Percentiles rank a stretch among this genome's conserved stretches.
Conservation (phyloP, 2,329 filamentous ascomycete species). For the Blastomyces parvus region DNA sequence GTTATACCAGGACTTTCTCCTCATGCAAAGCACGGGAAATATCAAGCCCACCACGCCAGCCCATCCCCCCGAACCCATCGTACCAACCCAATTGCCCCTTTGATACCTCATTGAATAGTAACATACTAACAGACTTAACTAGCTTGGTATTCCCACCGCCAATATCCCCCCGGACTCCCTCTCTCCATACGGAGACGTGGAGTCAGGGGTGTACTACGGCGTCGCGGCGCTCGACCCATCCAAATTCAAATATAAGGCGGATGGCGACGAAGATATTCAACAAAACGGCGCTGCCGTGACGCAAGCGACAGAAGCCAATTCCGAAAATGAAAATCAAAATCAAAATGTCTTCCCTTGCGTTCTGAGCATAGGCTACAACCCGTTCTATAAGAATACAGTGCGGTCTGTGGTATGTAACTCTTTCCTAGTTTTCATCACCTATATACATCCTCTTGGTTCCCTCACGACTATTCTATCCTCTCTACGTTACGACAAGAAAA, state of each 20-base stretch:
- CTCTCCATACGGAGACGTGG: slow-evolving; percentile 49
- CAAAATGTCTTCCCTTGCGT: slow-evolving; percentile 66
- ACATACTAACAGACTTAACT: slow-evolving; percentile 7
- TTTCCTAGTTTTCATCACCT: too few species aligned
- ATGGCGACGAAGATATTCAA: not conserved
- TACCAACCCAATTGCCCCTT: not conserved
- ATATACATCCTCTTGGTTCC: too few species aligned
- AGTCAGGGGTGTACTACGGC: slow-evolving; percentile 87
- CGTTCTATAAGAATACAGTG: slow-evolving; percentile 87
- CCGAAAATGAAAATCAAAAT: slow-evolving; percentile 6
- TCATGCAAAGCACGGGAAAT: not conserved
- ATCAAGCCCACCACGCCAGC: too few species aligned
- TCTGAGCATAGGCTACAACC: slow-evolving; percentile 93
- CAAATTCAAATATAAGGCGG: slow-evolving; percentile 23
- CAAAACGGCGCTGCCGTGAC: not conserved
- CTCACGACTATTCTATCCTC: too few species aligned
- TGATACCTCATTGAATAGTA: not conserved
- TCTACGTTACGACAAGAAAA: too few species aligned
- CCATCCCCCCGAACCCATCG: not conserved
- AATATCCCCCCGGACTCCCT: slow-evolving; percentile 66
- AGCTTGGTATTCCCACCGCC: slow-evolving; percentile 94
- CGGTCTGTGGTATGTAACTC: slow-evolving; percentile 54
- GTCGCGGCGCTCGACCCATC: slow-evolving; percentile 62
- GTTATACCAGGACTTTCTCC: too few species aligned
- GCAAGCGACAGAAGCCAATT: slow-evolving; percentile 1